A percentile compares a stretch with the other conserved stretches of the same genome.
phyloP scores from a whole-genome alignment of 768 basidiomycete genomes.

The Fomitopsis serialis region DNA sequence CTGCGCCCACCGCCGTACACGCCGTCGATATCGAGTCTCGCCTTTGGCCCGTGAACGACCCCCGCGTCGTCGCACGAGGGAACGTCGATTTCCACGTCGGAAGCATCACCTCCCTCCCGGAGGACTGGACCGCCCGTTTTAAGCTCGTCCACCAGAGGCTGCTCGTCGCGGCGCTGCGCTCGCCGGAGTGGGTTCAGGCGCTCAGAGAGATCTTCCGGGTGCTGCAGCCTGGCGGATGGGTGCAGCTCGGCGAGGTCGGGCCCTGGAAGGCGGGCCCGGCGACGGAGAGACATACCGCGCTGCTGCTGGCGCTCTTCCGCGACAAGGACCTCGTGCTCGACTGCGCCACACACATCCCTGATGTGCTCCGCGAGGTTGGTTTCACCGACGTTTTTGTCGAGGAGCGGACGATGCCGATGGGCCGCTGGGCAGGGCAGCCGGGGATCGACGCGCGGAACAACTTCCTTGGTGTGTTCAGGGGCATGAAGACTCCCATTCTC shows the following conservation, averaged over 20 bases:
- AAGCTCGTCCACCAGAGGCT: constrained; percentile 28
- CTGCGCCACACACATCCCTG: constrained; percentile 1
- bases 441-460: constrained; percentile 15
- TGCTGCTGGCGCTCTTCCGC: neutral
- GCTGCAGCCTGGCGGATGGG: constrained; percentile 27
- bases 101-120: constrained; percentile 23
- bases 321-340: constrained; percentile 6
- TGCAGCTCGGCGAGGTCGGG: constrained; percentile 24
- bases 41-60: constrained; percentile 8
- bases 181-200: constrained; percentile 21
- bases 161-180: constrained; percentile 23
- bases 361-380: constrained; percentile 23
- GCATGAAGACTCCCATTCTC: constrained; percentile 18
- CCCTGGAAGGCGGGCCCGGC: constrained; percentile 11
- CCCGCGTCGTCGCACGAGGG: neutral
- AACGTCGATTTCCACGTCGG: constrained; percentile 12
- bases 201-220: constrained; percentile 26
- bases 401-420: constrained; percentile 14
- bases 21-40: constrained; percentile 12
- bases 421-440: constrained; percentile 21
- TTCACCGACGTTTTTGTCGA: constrained; percentile 20
- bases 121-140: constrained; percentile 26
- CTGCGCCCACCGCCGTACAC: constrained; percentile 3
- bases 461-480: constrained; percentile 17
- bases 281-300: neutral